These are phyloP conservation scores for Trematosphaeria pertusa DNA, from an alignment of 2,329 filamentous ascomycete genomes.

Conservation along the genomic window DNA sequence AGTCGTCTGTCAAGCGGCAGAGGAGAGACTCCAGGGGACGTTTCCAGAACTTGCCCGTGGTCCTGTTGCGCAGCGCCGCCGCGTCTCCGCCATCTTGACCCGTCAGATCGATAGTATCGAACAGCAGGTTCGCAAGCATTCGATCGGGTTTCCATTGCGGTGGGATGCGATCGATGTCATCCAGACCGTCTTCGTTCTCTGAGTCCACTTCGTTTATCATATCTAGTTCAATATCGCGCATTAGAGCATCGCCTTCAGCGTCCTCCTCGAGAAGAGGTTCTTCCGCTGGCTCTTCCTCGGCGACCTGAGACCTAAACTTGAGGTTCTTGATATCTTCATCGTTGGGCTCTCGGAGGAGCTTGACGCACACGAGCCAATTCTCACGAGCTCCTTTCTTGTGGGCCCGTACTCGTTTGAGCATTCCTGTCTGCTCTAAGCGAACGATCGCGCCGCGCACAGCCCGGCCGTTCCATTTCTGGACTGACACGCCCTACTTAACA, in stretches of 20 bases:
- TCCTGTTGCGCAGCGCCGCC: slow-evolving; percentile 44
- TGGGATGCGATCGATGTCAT: slow-evolving; percentile 44
- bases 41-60: slow-evolving; percentile 61
- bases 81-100: slow-evolving; percentile 60
- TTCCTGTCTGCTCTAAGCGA: slow-evolving; percentile 49
- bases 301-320: slow-evolving; percentile 32
- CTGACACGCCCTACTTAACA: slow-evolving; percentile 40
- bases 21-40: slow-evolving; percentile 62
- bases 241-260: slow-evolving; percentile 35
- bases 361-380: slow-evolving; percentile 47
- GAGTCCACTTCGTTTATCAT: slow-evolving; percentile 29
- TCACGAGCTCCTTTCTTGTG: slow-evolving; percentile 33
- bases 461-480: slow-evolving; percentile 47
- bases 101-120: slow-evolving; percentile 55
- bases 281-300: slow-evolving; percentile 17
- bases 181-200: slow-evolving; percentile 30
- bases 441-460: slow-evolving; percentile 48
- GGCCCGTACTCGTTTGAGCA: slow-evolving; percentile 48
- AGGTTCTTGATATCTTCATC: slow-evolving; percentile 44
- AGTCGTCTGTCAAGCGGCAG: slow-evolving; percentile 60
- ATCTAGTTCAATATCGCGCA: slow-evolving; percentile 42
- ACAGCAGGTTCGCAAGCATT: slow-evolving; percentile 59
- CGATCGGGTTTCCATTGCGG: slow-evolving; percentile 64
- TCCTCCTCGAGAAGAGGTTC: slow-evolving; percentile 38
- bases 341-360: slow-evolving; percentile 48